Conservation (phyloP, 768 basidiomycete genomes). For the Boletus patriciae region DNA sequence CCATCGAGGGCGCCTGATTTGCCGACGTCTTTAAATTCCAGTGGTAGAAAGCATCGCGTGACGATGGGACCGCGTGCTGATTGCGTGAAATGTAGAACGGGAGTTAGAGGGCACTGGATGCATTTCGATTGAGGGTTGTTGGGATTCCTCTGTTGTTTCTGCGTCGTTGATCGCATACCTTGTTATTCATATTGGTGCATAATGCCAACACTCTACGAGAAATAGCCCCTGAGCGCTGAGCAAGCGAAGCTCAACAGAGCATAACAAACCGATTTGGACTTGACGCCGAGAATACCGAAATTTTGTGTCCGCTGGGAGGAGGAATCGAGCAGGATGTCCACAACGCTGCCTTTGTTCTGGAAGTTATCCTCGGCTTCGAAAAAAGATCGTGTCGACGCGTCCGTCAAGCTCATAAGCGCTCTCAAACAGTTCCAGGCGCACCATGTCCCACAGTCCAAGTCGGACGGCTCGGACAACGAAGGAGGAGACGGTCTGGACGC, state of each 20-base stretch:
- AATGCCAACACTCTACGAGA: neutral
- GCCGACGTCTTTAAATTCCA: conserved; percentile 15
- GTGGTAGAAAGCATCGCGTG: conserved; percentile 46
- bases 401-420: conserved; percentile 75
- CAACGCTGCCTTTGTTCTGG: conserved; percentile 94
- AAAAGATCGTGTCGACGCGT: conserved; percentile 80
- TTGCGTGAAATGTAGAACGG: conserved; percentile 63
- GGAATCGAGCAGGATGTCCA: conserved; percentile 54
- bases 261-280: conserved; percentile 25
- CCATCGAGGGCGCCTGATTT: conserved; percentile 13
- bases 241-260: conserved; percentile 16
- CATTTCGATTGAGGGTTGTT: conserved; percentile 51
- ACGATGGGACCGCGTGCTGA: conserved; percentile 73
- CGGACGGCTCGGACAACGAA: conserved; percentile 41
- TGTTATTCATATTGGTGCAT: neutral
- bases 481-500: conserved; percentile 58
- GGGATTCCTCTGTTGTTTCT: too few species aligned
- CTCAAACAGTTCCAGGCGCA: conserved; percentile 84
- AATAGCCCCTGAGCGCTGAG: conserved; percentile 9
- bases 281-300: conserved; percentile 4
- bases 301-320: conserved; percentile 6
- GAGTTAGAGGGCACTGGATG: conserved; percentile 71
- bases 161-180: neutral
- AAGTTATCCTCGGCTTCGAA: conserved; percentile 80
- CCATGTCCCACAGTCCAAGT: conserved; percentile 50